Evolutionary conservation across 257 asterid species (phyloP).

Genomic region (Forsythia viridissima): DNA sequence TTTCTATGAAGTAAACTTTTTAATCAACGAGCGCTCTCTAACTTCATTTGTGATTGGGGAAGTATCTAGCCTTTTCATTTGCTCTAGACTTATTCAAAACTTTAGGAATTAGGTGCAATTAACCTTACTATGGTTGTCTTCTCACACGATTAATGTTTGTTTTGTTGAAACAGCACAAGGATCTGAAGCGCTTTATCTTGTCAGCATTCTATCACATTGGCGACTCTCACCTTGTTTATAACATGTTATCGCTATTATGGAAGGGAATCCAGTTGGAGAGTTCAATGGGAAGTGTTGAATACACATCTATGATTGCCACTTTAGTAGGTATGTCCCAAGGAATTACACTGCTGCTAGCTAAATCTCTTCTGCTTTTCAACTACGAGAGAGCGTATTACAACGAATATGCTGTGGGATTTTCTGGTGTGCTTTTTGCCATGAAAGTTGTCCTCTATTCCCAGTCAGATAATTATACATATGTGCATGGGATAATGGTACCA

Average conservation of each 20-base stretch:
- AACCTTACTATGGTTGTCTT: neutral
- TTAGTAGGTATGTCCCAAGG: conserved; percentile 84
- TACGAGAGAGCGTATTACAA: conserved; percentile 65
- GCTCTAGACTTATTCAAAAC: neutral
- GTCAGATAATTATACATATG: conserved; percentile 61
- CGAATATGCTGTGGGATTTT: conserved; percentile 83
- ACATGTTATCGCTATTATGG: conserved; percentile 91
- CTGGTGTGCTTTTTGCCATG: conserved; percentile 97
- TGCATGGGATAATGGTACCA: conserved; percentile 76
- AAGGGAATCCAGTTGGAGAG: conserved; percentile 83
- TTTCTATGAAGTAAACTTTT: neutral
- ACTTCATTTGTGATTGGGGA: neutral
- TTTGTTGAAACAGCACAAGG: conserved; percentile 65
- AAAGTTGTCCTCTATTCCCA: conserved; percentile 76
- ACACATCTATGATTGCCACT: conserved; percentile 70
- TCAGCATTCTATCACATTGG: conserved; percentile 81
- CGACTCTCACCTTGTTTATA: conserved; percentile 87
- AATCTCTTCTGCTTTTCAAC: conserved; percentile 57
- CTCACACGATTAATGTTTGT: conserved; percentile 10
- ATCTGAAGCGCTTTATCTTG: conserved; percentile 70
- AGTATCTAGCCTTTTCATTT: neutral
- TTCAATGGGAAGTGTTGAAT: conserved; percentile 79
- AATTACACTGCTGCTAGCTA: conserved; percentile 68
- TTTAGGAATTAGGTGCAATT: neutral
- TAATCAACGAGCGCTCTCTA: neutral